These are phyloP conservation scores for Exophiala spinifera DNA, from an alignment of 2,329 filamentous ascomycete species.

Conservation along the genomic window DNA sequence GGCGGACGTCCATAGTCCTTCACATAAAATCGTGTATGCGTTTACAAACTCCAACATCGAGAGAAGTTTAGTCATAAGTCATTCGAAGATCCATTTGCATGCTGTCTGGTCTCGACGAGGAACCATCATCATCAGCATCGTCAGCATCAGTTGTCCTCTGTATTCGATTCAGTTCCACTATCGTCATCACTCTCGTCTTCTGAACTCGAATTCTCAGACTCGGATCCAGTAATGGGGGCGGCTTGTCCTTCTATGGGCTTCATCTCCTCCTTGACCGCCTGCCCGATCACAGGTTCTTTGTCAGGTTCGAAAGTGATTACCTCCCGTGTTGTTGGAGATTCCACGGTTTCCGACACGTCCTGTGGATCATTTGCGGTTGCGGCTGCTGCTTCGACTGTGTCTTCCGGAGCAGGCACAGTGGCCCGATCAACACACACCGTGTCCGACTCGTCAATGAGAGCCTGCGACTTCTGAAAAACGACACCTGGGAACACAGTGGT, in stretches of 20 bases:
- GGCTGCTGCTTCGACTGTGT: neutral
- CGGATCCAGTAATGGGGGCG: neutral
- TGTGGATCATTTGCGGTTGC: too few relatives aligned
- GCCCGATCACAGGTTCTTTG: neutral
- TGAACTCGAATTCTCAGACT: neutral
- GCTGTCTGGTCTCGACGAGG: too few relatives aligned
- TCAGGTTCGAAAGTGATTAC: too few relatives aligned
- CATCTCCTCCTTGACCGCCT: neutral
- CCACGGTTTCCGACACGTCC: too few relatives aligned
- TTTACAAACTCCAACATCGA: too few relatives aligned
- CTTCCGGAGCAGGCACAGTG: neutral
- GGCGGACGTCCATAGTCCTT: too few relatives aligned
- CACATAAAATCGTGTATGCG: too few relatives aligned
- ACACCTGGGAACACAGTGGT: constrained; percentile 13
- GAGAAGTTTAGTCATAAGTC: too few relatives aligned
- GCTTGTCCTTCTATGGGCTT: neutral
- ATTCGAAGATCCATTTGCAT: too few relatives aligned
- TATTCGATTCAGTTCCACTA: neutral
- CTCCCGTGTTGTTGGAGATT: too few relatives aligned
- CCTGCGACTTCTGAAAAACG: constrained; percentile 11
- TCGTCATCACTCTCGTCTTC: neutral
- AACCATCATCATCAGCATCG: too few relatives aligned
- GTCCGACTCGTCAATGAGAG: neutral
- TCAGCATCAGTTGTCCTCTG: neutral
- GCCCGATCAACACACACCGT: neutral